These are phyloP conservation scores for Hirsutella minnesotensis DNA, from an alignment of 2,329 filamentous ascomycete species.

Conservation along the genomic window DNA sequence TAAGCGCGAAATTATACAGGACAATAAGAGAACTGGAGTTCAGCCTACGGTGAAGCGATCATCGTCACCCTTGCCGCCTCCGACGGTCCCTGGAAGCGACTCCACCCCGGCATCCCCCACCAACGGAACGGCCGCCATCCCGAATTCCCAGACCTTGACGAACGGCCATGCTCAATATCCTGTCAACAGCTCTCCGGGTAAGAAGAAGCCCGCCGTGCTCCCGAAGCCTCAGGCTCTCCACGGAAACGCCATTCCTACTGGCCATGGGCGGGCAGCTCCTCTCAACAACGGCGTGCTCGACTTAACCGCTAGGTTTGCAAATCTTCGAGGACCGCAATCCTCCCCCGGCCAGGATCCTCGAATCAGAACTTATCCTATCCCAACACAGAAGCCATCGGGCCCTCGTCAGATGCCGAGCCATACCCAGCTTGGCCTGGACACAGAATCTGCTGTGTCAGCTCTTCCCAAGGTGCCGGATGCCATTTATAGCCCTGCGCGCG, in stretches of 20 bases:
- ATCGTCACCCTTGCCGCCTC: slow-evolving; percentile 5
- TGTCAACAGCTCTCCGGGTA: slow-evolving; percentile 13
- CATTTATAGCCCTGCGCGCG: slow-evolving; percentile 67
- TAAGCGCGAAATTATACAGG: slow-evolving; percentile 47
- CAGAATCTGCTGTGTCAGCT: slow-evolving; percentile 40
- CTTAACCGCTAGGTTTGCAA: slow-evolving; percentile 44
- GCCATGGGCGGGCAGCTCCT: slow-evolving; percentile 14
- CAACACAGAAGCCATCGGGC: slow-evolving; percentile 26
- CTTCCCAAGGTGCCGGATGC: slow-evolving; percentile 63
- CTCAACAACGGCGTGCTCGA: slow-evolving; percentile 29
- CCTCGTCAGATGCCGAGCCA: slow-evolving; percentile 41
- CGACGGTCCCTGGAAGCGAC: slow-evolving; percentile 6
- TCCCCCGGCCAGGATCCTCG: slow-evolving; percentile 37
- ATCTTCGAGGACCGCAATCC: slow-evolving; percentile 33
- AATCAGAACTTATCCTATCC: slow-evolving; percentile 36
- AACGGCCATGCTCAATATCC: slow-evolving; percentile 6
- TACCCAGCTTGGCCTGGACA: slow-evolving; percentile 30
- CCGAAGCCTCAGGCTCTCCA: slow-evolving; percentile 59
- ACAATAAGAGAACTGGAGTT: slow-evolving; percentile 52
- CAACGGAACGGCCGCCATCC: not conserved
- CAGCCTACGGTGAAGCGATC: slow-evolving; percentile 22
- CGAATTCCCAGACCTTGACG: not conserved
- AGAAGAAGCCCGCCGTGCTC: slow-evolving; percentile 37
- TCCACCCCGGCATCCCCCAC: not conserved
- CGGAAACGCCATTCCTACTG: slow-evolving; percentile 38